Evolutionary conservation across 371 early-diverging fungal species (phyloP), one percentile per base, ranked within the genome.

Genomic region (Mucor irregularis): DNA sequence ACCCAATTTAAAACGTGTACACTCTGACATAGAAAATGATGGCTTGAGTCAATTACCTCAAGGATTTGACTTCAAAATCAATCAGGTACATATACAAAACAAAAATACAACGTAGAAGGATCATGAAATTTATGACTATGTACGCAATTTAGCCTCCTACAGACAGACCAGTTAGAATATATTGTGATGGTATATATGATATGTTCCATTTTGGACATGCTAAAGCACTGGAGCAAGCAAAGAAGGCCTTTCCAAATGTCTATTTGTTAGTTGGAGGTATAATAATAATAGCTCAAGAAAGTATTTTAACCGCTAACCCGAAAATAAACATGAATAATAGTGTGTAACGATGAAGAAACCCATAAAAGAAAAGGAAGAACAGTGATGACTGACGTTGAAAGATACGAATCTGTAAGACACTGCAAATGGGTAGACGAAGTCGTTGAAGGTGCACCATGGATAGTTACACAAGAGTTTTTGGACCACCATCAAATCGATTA

Each of bases 351-450:
- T 70, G 48, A 62, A 10, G 80, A 83, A 40, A 95, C 96, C 8
- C 88, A 89, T 64, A 64, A 70, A 46, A 80, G 85, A 53, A 97
- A 97, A 72, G 97, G 97, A 5, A 87, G 85, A 61, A 93, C 95
- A 1, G 95, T 95, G 24, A 83, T 95, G 83, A 85, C 72, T 19
- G 95, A 90, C 48, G 52, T 69, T 9, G 96, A 97, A 71, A 82
- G 95, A 45, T 87, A 85, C 56, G 95, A 96, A 64, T 82, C 90
- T 34, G 73, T 97, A 26, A 80, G 88, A 14, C 97, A 97, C 64
- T 97, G 97, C 73, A 89, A 89, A 76, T 95, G 95, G 93, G 95
- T 94, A 7, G 97, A 97, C 69, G 90, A 95, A 66, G 92, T 97
- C 37, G 70, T 97, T 24, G 80, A 78, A 48, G 78, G 87, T 66